A percentile compares a stretch with the other conserved stretches of the same genome.
phyloP scores from a whole-genome alignment of 2,329 filamentous ascomycete genomes.

The Alternaria rosae region DNA sequence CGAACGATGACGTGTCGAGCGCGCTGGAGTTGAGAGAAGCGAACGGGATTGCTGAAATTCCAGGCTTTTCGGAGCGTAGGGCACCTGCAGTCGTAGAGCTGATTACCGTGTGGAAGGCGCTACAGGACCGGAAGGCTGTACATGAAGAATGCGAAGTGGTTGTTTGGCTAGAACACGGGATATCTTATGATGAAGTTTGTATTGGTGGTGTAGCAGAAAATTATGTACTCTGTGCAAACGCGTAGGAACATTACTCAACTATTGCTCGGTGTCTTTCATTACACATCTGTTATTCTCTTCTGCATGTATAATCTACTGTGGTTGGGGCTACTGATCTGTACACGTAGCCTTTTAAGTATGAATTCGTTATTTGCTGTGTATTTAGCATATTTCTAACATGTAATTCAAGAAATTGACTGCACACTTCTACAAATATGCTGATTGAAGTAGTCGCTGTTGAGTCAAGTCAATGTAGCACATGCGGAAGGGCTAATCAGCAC shows the following conservation, averaged over 20 bases:
- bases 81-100: background rate
- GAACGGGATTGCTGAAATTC: background rate
- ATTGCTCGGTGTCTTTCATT: background rate
- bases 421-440: no score
- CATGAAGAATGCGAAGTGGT: background rate
- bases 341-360: background rate
- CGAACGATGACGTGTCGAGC: accelerated
- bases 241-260: background rate
- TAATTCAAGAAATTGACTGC: no score
- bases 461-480: no score
- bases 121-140: background rate
- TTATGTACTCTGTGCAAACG: background rate
- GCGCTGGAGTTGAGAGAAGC: background rate
- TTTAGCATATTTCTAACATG: background rate
- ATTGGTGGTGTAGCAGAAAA: background rate
- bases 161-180: background rate
- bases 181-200: no score
- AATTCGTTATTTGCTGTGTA: background rate
- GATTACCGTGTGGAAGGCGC: background rate
- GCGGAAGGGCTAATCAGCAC: no score
- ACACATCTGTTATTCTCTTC: background rate
- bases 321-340: background rate
- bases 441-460: no score
- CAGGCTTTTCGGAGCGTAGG: background rate
- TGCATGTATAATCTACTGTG: background rate